Evolutionary conservation across 371 early-diverging fungal species (phyloP), one percentile per base, ranked within the genome.

Genomic region (Lichtheimia ramosa): DNA sequence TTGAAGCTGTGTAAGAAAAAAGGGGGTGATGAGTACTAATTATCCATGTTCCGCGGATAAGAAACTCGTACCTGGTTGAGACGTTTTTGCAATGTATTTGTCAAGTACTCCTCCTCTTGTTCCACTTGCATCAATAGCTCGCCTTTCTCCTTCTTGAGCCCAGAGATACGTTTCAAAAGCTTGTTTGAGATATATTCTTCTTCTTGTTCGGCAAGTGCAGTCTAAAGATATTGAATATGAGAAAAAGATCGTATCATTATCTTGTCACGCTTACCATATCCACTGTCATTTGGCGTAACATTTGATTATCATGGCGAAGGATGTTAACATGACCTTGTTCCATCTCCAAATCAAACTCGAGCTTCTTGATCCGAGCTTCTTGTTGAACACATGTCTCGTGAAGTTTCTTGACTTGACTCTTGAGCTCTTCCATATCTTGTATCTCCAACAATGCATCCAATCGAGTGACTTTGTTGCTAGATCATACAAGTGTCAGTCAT

Each of bases 31-130:
- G 34, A 34, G 34, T 34, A 5, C 34, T 10, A 34, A 34, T 34
- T 34, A 10, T 34, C 10, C 34, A 8, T 34, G 34, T 34, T 34
- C 34, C 34, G 34, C 34, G 34, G 34, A 34, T 34, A 8, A 8
- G 10, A 8, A 34, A n/a, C n/a, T n/a, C 34, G 59, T 66, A 79
- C 81, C 71, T 84, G 83, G 39, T 75, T 84, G 50, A 92, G 60
- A 57, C 88, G 89, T 62, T 86, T 86, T 66, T 91, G 91, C 23
- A 92, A 69, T 62, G 82, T 87, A 59, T 89, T 89, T 5, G 90
- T 89, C 34, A 90, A 63, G 60, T 84, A 90, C 61, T 89, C 90
- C 59, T 89, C 90, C 56, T 89, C 90, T 62, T 86, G 88, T 49
- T 89, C 90, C 0, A 89, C 87, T 56, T 87, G 85, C 25, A 84